phyloP scores from a whole-genome alignment of 148 eudicot genomes.

The Limonium bicolor region DNA sequence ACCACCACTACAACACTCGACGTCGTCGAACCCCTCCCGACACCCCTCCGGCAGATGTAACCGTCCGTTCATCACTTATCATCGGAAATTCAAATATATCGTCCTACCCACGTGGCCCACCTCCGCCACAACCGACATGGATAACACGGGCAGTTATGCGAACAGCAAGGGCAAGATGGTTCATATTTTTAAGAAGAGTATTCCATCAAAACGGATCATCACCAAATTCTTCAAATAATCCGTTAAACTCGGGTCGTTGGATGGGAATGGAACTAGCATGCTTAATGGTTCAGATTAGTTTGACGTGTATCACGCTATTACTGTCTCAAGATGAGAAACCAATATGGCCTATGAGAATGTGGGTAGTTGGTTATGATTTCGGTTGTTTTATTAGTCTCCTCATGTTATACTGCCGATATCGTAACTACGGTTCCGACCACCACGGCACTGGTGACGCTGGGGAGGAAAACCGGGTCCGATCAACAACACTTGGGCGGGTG shows the following conservation, averaged over 20 bases:
- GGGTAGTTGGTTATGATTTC: slow-evolving; percentile 68
- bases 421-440: slow-evolving; percentile 19
- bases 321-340: slow-evolving; percentile 61
- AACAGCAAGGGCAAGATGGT: slow-evolving; percentile 72
- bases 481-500: slow-evolving; percentile 39
- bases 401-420: slow-evolving; percentile 45
- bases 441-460: slow-evolving; percentile 8
- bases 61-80: neutral
- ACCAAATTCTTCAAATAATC: slow-evolving; percentile 53
- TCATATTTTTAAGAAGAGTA: slow-evolving; percentile 58
- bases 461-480: slow-evolving; percentile 17
- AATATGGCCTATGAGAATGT: slow-evolving; percentile 87
- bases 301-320: slow-evolving; percentile 26
- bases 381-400: slow-evolving; percentile 58
- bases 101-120: neutral
- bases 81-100: neutral
- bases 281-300: slow-evolving; percentile 36
- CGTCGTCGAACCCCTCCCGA: neutral
- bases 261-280: slow-evolving; percentile 43
- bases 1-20: neutral
- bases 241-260: slow-evolving; percentile 59
- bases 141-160: slow-evolving; percentile 53
- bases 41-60: neutral
- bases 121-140: slow-evolving; percentile 17
- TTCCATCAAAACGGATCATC: slow-evolving; percentile 68